phyloP scores from a whole-genome alignment of 164 flowering plant species.

The Vitis cinerea region DNA sequence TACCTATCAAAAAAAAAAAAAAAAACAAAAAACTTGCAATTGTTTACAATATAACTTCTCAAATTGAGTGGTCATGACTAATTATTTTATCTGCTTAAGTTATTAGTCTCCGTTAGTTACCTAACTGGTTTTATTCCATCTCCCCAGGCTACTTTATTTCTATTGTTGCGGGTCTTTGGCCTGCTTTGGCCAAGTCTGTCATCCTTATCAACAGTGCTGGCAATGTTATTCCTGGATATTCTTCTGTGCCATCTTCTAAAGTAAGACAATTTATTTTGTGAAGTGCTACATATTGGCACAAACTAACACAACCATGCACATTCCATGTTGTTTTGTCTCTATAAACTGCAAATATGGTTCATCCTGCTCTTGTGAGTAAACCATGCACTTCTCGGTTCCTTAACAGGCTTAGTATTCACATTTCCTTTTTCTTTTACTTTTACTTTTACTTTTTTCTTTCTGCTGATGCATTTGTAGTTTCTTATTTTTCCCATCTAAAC shows the following conservation, averaged over 20 bases:
- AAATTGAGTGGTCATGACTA: neutral
- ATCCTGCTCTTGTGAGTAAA: neutral
- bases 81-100: neutral
- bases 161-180: conserved; percentile 70
- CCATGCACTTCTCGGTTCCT: neutral
- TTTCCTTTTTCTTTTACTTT: too few relatives aligned
- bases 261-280: conserved; percentile 34
- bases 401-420: neutral
- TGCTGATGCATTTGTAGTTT: too few relatives aligned
- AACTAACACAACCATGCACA: neutral
- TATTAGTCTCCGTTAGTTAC: neutral
- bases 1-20: too few relatives aligned
- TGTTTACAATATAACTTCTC: too few relatives aligned
- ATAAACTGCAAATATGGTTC: neutral
- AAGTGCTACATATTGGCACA: too few relatives aligned
- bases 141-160: conserved; percentile 66
- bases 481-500: too few relatives aligned
- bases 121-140: conserved; percentile 6
- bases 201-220: conserved; percentile 83
- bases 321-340: neutral
- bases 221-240: conserved; percentile 50
- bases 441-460: too few relatives aligned
- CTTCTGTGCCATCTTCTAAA: conserved; percentile 33
- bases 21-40: neutral
- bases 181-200: conserved; percentile 59